These are phyloP conservation scores for Debaryomyces nepalensis DNA, from an alignment of 1,139 yeast genomes.

Conservation along the genomic window DNA sequence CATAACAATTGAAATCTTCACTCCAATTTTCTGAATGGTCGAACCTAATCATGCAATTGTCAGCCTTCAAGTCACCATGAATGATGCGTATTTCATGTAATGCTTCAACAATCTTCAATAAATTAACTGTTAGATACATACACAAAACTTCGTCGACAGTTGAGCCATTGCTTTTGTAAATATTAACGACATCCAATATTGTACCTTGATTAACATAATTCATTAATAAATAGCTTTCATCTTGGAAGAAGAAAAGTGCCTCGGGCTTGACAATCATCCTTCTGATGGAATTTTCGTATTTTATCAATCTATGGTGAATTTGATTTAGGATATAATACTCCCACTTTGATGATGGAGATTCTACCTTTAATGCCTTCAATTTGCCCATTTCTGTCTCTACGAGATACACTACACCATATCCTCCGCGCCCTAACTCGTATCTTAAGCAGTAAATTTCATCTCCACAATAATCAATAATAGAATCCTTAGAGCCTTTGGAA, in stretches of 20 bases:
- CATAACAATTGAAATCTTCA: constrained; percentile 36
- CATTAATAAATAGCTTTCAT: constrained; percentile 75
- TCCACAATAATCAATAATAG: constrained; percentile 54
- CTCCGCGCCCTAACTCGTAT: constrained; percentile 76
- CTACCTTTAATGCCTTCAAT: constrained; percentile 72
- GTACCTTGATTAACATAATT: constrained; percentile 80
- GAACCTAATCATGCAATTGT: constrained; percentile 80
- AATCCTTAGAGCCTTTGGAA: constrained; percentile 41
- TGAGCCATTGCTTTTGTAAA: constrained; percentile 35
- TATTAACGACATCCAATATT: constrained; percentile 70
- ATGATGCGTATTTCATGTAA: constrained; percentile 69
- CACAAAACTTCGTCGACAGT: constrained; percentile 64
- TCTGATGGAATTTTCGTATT: constrained; percentile 17
- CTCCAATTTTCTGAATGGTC: constrained; percentile 26
- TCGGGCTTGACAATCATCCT: constrained; percentile 46
- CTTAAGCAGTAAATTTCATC: constrained; percentile 60
- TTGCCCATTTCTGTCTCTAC: constrained; percentile 68
- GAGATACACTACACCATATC: constrained; percentile 77
- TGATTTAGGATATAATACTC: constrained; percentile 75
- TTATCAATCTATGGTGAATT: constrained; percentile 45
- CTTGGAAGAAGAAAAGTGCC: constrained; percentile 60
- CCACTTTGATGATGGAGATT: constrained; percentile 76
- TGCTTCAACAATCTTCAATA: constrained; percentile 61
- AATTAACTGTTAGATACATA: constrained; percentile 65
- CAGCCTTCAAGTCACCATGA: constrained; percentile 88